Base-by-base conservation (phyloP, 192 early-diverging fungal genomes). In the Umbelopsis sp. region DNA sequence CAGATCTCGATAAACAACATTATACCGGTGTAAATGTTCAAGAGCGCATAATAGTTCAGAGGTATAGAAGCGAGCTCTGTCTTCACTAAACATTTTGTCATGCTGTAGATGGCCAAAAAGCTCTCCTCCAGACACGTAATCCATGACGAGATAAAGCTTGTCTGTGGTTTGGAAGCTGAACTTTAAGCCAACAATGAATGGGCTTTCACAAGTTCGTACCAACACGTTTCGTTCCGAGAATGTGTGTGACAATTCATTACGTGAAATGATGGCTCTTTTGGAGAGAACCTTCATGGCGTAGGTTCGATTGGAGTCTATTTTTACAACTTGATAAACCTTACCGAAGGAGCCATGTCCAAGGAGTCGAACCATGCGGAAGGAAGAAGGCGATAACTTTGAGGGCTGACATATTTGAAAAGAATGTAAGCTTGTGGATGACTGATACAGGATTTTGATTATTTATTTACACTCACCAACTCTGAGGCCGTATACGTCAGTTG, bases 231-330 rank as follows among this genome's bases (percentile, higher is more conserved):
- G 86, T 74, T 94, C 93, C 0, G 90, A 84, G 2, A 94, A 75
- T 9, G 93, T 93, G 71, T 93, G 92, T 51, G 80, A 84, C 25
- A 94, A 79, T 73, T 93, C 90, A 66, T 91, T 87, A 50, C 89
- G 86, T 70, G 88, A 85, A 32, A 94, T 86, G 51, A 94, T 83
- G 45, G 90, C 86, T 76, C 85, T 85, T 75, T 94, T 94, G 53
- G 84, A 81, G 3, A 94, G 84, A 10, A 94, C 87, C 70, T 94
- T 94, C 90, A 94, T 91, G 34, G 93, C 93, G 67, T 93, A 94
- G 17, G 92, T 90, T 59, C 91, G 85, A 59, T 86, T 86, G 0
- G 93, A 93, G 72, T 94, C 91, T 72, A 86, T 90, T 65, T 94
- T 94, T 38, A 86, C 72, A 65, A 93, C 93, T 69, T 93, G 89